Evolutionary conservation across 73 alveolate species (phyloP).

Genomic region (Blepharisma stoltei): DNA sequence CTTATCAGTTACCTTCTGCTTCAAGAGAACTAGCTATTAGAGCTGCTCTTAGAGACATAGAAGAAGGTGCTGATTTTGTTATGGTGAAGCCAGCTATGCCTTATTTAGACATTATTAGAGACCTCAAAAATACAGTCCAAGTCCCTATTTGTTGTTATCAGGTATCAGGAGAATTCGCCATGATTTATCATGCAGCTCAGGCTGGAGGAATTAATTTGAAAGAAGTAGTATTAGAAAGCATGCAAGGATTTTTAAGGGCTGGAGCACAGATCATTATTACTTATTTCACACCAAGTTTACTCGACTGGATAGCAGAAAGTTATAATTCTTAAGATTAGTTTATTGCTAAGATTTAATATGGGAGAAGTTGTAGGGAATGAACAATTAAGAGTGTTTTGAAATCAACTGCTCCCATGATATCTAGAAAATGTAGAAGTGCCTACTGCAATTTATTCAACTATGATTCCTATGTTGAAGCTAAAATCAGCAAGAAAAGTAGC

Average conservation of each 20-base stretch:
- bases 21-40: slow-evolving; percentile 55
- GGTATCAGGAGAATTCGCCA: slow-evolving; percentile 79
- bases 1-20: slow-evolving; percentile 69
- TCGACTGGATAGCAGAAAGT: slow-evolving; percentile 49
- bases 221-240: slow-evolving; percentile 57
- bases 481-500: too few species aligned
- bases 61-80: slow-evolving; percentile 80
- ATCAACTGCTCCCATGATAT: too few species aligned
- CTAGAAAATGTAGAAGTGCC: too few species aligned
- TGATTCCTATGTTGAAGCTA: too few species aligned
- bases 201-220: slow-evolving; percentile 59
- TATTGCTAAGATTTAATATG: too few species aligned
- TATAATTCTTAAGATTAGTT: not conserved
- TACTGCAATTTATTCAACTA: too few species aligned
- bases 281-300: slow-evolving; percentile 65
- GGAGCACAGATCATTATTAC: slow-evolving; percentile 63
- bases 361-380: too few species aligned
- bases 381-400: too few species aligned
- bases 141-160: slow-evolving; percentile 65
- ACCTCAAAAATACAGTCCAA: slow-evolving; percentile 39
- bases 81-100: slow-evolving; percentile 80
- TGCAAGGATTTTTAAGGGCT: slow-evolving; percentile 58
- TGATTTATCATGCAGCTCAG: slow-evolving; percentile 69
- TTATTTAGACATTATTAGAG: slow-evolving; percentile 61
- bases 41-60: slow-evolving; percentile 67